Conservation (phyloP, 2,329 filamentous ascomycete genomes). For the Diplocarpon rosae region DNA sequence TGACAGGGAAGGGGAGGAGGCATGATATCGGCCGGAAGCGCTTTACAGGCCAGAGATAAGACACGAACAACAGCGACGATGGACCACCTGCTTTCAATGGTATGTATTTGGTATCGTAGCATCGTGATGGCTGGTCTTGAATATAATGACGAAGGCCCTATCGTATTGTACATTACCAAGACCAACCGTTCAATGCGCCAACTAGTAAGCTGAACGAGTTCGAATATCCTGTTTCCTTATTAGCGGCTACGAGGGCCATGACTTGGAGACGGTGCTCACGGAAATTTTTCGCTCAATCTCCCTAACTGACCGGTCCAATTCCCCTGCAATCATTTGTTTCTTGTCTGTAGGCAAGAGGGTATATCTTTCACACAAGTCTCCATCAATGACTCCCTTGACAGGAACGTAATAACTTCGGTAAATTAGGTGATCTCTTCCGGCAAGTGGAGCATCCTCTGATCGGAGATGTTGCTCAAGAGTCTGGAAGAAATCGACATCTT, state of each 20-base stretch:
- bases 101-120: conserved; percentile 12
- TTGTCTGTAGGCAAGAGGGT: conserved; percentile 73
- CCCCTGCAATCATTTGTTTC: conserved; percentile 89
- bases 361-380: conserved; percentile 90
- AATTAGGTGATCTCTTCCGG: conserved; percentile 88
- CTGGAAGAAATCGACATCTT: conserved; percentile 97
- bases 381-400: conserved; percentile 93
- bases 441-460: conserved; percentile 74
- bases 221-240: conserved; percentile 38
- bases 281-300: conserved; percentile 97
- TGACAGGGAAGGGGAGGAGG: conserved; percentile 33
- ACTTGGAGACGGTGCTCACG: conserved; percentile 29
- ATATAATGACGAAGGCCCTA: conserved; percentile 11
- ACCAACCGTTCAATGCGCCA: conserved; percentile 4
- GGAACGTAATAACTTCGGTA: conserved; percentile 94
- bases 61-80: background rate
- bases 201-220: conserved; percentile 41
- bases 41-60: conserved; percentile 23
- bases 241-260: conserved; percentile 8
- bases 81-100: conserved; percentile 1
- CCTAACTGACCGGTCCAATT: conserved; percentile 79
- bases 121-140: conserved; percentile 14
- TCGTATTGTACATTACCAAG: conserved; percentile 17
- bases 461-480: conserved; percentile 81
- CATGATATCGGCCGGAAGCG: conserved; percentile 24